Evolutionary conservation across 176 grass and related monocot species (phyloP).

Genomic region (bread wheat (Triticum aestivum)): IWGSC_CS_RefSeq_v2.1 NC_057794.1:122531553-122532052

Average conservation of each 20-base stretch:
- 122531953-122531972: not conserved
- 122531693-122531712: not conserved
- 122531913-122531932: not conserved
- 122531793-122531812: not conserved
- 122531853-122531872: too few species aligned
- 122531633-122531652: not conserved
- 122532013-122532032: not conserved
- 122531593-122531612: not conserved
- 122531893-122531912: not conserved
- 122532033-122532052: not conserved
- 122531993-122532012: not conserved
- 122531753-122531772: not conserved
- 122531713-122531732: not conserved
- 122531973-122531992: not conserved
- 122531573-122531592: not conserved
- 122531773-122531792: not conserved
- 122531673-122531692: not conserved
- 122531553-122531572: not conserved
- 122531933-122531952: not conserved
- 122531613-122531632: not conserved
- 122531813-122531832: too few species aligned
- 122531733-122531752: not conserved
- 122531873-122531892: too few species aligned
- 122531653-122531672: not conserved
- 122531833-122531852: too few species aligned